Evolutionary conservation across 2,329 filamentous ascomycete genomes (phyloP), one percentile per base, ranked within the genome.

Genomic region (Diplodia intermedia): DNA sequence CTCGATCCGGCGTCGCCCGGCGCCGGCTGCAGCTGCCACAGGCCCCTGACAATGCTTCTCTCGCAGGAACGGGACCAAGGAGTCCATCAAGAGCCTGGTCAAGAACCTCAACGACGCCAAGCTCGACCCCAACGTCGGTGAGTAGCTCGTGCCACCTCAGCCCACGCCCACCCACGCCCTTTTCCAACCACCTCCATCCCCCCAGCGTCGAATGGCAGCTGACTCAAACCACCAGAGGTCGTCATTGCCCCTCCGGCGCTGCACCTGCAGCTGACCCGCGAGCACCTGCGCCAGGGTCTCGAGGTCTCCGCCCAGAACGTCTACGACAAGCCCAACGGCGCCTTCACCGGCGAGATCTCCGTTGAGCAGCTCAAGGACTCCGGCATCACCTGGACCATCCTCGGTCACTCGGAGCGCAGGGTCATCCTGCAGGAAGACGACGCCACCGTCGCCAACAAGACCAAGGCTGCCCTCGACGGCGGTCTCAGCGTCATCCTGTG

Each of bases 261-360:
- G 79, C 98, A 97, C 86, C 92, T 99, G 75, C 88, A 92, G 78
- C 89, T 94, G 72, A 89, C 93, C 77, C 92, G 92, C 76, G 90
- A 95, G 80, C 86, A 89, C 77, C 87, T 94, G 76, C 88, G 90
- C 79, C 78, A 87, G 75, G 89, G 89, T 72, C 86, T 99, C 79
- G 91, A 92, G 78, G 91, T 99, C 71, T 91, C 94, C 68, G 90
- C 95, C 68, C 95, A 99, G 85, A 99, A 99, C 83, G 93, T 98
- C 82, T 98, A 89, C 83, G 92, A 98, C 86, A 94, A 94, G 88
- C 93, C 93, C 80, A 93, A 95, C 82, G 95, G 95, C 75, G 95
- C 95, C 75, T 98, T 91, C 86, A 99, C 95, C 43, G 95, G 95
- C 77, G 95, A 99, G 85, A 95, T 97, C 84, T 94, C 91, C 72